Evolutionary conservation across 2,329 filamentous ascomycete genomes (phyloP).

Genomic region (Hypoxylon sp.): DNA sequence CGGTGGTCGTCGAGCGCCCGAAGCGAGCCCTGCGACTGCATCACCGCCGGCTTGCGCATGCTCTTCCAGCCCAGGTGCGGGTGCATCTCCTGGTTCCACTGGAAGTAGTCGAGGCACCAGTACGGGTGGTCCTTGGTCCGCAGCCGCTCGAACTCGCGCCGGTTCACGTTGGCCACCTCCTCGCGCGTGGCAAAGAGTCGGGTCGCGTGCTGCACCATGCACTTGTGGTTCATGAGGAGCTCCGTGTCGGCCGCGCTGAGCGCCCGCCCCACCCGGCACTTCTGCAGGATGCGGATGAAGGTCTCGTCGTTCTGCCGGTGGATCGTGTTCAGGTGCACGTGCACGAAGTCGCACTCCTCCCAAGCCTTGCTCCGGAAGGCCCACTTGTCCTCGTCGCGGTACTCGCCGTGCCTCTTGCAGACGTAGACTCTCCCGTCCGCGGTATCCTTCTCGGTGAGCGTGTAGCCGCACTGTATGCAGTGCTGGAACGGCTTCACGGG

Average conservation of each 20-base stretch:
- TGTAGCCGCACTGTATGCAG: slow-evolving; percentile 58
- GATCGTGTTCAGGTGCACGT: slow-evolving; percentile 62
- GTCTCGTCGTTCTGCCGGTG: slow-evolving; percentile 63
- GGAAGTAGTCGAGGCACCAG: slow-evolving; percentile 52
- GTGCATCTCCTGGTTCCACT: slow-evolving; percentile 44
- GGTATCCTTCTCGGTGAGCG: slow-evolving; percentile 24
- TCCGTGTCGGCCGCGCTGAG: slow-evolving; percentile 50
- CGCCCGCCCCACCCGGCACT: slow-evolving; percentile 56
- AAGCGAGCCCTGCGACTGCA: slow-evolving; percentile 42
- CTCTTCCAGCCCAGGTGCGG: slow-evolving; percentile 41
- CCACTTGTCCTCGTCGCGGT: slow-evolving; percentile 62
- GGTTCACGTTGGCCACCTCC: slow-evolving; percentile 50
- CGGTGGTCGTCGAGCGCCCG: slow-evolving; percentile 54
- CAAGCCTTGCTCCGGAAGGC: slow-evolving; percentile 66
- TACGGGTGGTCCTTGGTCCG: slow-evolving; percentile 42
- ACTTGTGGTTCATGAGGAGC: slow-evolving; percentile 55
- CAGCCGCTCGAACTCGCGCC: slow-evolving; percentile 46
- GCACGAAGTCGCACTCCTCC: slow-evolving; percentile 60
- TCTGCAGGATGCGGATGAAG: slow-evolving; percentile 65
- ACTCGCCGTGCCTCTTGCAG: slow-evolving; percentile 49
- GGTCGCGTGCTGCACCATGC: slow-evolving; percentile 52
- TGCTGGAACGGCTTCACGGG: slow-evolving; percentile 64
- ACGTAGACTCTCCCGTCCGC: slow-evolving; percentile 40
- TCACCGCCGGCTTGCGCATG: slow-evolving; percentile 23
- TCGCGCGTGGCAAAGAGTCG: slow-evolving; percentile 54